phyloP scores from a whole-genome alignment of 1,139 yeast species.

The Pichia terricola region DNA sequence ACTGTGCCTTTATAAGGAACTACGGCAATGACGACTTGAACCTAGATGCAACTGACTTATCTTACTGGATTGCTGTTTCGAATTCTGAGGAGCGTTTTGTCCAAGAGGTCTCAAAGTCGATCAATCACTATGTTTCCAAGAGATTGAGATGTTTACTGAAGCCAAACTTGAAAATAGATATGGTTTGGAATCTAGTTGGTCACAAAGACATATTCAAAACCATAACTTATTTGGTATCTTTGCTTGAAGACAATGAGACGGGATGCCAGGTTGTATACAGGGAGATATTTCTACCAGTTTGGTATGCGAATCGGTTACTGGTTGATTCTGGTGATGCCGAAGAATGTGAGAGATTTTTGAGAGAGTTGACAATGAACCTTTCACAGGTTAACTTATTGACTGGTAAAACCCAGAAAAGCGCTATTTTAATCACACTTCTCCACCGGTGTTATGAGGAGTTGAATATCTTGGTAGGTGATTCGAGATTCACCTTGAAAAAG shows the following conservation, averaged over 20 bases:
- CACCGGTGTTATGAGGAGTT: constrained; percentile 1
- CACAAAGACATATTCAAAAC: no score
- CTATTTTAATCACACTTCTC: no score
- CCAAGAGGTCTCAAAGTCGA: no score
- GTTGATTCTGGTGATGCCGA: neutral
- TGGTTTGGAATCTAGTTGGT: no score
- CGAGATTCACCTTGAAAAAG: neutral
- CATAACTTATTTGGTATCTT: no score
- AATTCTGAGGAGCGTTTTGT: neutral
- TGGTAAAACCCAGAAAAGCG: no score
- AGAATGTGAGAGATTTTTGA: neutral
- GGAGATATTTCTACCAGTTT: neutral
- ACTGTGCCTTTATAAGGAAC: constrained; percentile 17
- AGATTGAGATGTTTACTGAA: no score
- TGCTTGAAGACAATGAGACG: no score
- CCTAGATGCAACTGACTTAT: neutral
- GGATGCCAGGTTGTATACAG: neutral
- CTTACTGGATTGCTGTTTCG: constrained; percentile 1
- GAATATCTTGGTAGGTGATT: neutral
- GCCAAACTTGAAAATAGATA: no score
- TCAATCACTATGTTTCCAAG: no score
- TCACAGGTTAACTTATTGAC: neutral
- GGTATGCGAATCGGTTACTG: neutral
- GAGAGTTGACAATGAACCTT: neutral
- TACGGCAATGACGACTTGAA: neutral